Evolutionary conservation across 2,329 filamentous ascomycete species (phyloP), one percentile per base, ranked within the genome.

Genomic region (Apiospora pterosperma): DNA sequence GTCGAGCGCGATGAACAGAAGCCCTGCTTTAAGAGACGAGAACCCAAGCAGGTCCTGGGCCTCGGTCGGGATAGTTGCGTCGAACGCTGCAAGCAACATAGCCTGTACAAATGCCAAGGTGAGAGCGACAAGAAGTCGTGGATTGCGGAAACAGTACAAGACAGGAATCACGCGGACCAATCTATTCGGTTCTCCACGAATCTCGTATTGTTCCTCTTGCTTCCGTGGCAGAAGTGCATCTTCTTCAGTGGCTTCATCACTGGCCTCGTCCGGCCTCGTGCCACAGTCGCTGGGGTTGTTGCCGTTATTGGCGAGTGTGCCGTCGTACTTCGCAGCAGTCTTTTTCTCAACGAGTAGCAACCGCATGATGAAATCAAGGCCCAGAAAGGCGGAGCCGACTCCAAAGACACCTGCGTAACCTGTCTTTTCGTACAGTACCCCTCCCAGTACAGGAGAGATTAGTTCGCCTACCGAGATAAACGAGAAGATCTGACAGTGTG

Each of bases 301-400:
- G 10, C 70, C 67, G 42, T 76, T 73, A 2, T 21, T 19, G n/a
- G 65, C 63, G 19, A 63, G 21, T 1, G 62, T 38, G 34, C 64
- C 48, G 55, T 76, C 72, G 62, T 84, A 86, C 66, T 77, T 78
- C 10, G 73, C 74, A 0, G 86, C 86, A 1, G 81, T 79, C 71
- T 85, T 87, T 74, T 88, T 88, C 74, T 90, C 88, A n/a, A 90
- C 81, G 62, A 90, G 80, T 5, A 86, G 72, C 0, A 88, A 69
- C 14, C 88, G 82, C 81, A 90, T 83, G 25, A 85, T 63, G 65
- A 90, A 84, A 72, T 90, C 88, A 19, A 90, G 66, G 0, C 71
- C 80, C 1, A 90, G 72, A 10, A 90, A 73, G 0, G 77, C 82
- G 59, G 86, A 79, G 0, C 81, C 83, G 28, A 89, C 75, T 0